A percentile compares a stretch with the other conserved stretches of the same genome.
These are phyloP conservation scores for Haberlea rhodopensis DNA, from an alignment of 257 asterid genomes.

Conservation along the genomic window DNA sequence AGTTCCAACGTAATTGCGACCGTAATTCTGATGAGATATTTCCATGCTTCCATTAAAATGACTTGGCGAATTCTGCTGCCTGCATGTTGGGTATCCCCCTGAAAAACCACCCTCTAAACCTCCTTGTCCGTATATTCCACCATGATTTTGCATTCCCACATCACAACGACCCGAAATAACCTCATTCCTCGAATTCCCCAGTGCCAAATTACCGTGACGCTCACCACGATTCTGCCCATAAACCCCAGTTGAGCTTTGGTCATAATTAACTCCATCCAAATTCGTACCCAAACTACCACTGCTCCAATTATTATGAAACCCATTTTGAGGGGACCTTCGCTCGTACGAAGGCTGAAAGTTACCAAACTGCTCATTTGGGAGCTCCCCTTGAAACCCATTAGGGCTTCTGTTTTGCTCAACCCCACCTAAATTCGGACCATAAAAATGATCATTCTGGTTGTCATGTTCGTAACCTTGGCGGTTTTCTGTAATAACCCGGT, in stretches of 20 bases:
- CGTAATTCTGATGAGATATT: too few relatives aligned
- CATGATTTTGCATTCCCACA: constrained; percentile 10
- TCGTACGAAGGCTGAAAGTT: background rate
- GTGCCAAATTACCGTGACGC: constrained; percentile 16
- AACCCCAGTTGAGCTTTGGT: constrained; percentile 22
- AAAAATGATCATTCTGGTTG: constrained; percentile 33
- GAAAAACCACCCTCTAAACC: constrained; percentile 25
- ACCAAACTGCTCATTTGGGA: constrained; percentile 12
- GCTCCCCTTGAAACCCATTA: constrained; percentile 37
- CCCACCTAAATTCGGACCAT: constrained; percentile 22
- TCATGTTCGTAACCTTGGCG: constrained; percentile 5
- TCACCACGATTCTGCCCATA: constrained; percentile 18
- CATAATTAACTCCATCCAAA: constrained; percentile 18
- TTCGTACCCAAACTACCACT: constrained; percentile 16
- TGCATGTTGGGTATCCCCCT: constrained; percentile 3
- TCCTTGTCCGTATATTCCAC: constrained; percentile 21
- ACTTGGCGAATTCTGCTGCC: too few relatives aligned
- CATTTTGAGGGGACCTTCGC: background rate
- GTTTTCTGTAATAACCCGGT: constrained; percentile 28
- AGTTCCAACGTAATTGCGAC: constrained; percentile 18
- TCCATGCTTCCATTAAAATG: too few relatives aligned
- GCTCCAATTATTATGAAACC: background rate
- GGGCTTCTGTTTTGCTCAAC: constrained; percentile 31
- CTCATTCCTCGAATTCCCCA: constrained; percentile 8
- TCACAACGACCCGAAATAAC: constrained; percentile 14